Evolutionary conservation across 2,329 filamentous ascomycete genomes (phyloP).

Genomic region (Ambrosiella xylebori): DNA sequence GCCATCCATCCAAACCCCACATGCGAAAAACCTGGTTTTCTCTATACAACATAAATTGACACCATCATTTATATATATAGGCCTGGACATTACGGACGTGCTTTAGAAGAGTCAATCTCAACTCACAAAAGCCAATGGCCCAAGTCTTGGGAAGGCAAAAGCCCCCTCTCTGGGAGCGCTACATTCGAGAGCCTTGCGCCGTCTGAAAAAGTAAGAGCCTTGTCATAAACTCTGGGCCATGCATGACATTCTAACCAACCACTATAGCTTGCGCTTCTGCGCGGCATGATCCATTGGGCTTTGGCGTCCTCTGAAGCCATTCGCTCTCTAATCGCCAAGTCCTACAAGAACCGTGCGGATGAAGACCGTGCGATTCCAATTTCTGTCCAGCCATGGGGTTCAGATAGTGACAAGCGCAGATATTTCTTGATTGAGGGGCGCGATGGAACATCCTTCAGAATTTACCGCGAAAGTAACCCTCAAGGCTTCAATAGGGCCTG

Average conservation of each 20-base stretch:
- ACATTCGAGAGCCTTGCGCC: slow-evolving; percentile 72
- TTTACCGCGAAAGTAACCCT: slow-evolving; percentile 87
- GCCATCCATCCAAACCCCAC: not conserved
- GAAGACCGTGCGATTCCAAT: slow-evolving; percentile 67
- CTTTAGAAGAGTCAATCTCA: slow-evolving; percentile 80
- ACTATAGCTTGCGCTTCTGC: slow-evolving; percentile 62
- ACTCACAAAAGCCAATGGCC: slow-evolving; percentile 83
- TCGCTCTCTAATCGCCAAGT: slow-evolving; percentile 64
- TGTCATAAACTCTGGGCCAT: not conserved
- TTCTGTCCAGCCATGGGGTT: slow-evolving; percentile 80
- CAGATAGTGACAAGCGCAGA: slow-evolving; percentile 74
- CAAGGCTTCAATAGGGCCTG: slow-evolving; percentile 60
- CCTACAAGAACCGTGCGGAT: slow-evolving; percentile 75
- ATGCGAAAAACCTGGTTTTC: not conserved
- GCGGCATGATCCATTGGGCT: slow-evolving; percentile 73
- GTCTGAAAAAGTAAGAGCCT: slow-evolving; percentile 51
- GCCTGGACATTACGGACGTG: slow-evolving; percentile 78
- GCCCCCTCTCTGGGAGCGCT: slow-evolving; percentile 61
- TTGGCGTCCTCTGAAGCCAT: slow-evolving; percentile 75
- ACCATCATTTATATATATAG: slow-evolving; percentile 30
- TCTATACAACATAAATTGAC: not conserved
- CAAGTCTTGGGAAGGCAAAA: slow-evolving; percentile 62
- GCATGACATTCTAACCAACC: not conserved
- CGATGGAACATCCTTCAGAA: slow-evolving; percentile 82
- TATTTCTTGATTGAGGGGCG: slow-evolving; percentile 90